Evolutionary conservation across 768 basidiomycete genomes (phyloP).

Genomic region (Daedaleopsis sinensis): DNA sequence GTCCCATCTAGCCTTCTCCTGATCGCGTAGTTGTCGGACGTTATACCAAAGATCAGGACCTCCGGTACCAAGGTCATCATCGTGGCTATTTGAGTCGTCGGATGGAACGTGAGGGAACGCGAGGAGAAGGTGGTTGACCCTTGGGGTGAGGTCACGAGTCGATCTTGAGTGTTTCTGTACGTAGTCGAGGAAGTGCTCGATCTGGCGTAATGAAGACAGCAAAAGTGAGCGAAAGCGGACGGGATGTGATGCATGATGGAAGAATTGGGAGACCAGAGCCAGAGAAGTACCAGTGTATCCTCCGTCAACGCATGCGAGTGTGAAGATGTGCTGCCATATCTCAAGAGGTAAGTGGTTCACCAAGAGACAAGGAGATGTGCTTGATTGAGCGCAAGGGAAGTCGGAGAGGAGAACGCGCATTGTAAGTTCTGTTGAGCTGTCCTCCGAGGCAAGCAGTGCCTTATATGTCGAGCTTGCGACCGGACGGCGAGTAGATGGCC

Average conservation of each 20-base stretch:
- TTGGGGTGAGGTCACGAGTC: not conserved
- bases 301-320: constrained; percentile 15
- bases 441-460: constrained; percentile 20
- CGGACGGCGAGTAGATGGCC: not conserved
- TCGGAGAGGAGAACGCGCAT: not conserved
- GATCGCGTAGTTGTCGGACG: constrained; percentile 10
- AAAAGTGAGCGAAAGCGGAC: constrained; percentile 13
- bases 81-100: not conserved
- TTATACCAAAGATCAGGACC: constrained; percentile 8
- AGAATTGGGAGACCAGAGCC: constrained; percentile 11
- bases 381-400: not conserved
- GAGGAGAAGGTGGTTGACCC: constrained; percentile 11
- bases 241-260: constrained; percentile 7
- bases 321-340: constrained; percentile 17
- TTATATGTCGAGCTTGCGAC: not conserved
- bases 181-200: constrained; percentile 9
- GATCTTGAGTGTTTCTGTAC: not conserved
- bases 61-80: not conserved
- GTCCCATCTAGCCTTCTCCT: constrained; percentile 20
- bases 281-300: constrained; percentile 13
- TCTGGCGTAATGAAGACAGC: constrained; percentile 6
- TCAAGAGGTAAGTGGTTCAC: constrained; percentile 11
- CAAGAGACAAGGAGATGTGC: not conserved
- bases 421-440: constrained; percentile 24
- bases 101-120: constrained; percentile 3